Conservation (phyloP, 345 rosid genomes). For the Balakata baccata region DNA sequence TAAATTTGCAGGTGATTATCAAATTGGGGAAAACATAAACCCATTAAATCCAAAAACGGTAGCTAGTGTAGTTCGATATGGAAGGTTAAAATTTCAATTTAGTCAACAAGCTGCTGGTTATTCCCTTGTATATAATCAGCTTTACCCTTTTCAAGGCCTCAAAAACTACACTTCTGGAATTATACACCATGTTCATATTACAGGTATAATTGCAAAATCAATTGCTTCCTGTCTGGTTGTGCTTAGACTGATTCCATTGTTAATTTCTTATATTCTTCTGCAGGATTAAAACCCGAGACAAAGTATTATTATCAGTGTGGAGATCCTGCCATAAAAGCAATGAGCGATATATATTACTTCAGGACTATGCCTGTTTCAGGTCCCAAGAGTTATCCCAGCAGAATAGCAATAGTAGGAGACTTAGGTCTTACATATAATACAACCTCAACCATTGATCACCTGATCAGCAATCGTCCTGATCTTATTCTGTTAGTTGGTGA, state of each 20-base stretch:
- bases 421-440: slow-evolving; percentile 84
- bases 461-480: slow-evolving; percentile 71
- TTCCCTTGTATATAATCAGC: slow-evolving; percentile 26
- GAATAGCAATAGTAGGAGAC: slow-evolving; percentile 73
- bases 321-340: slow-evolving; percentile 55
- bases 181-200: slow-evolving; percentile 29
- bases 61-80: slow-evolving; percentile 25
- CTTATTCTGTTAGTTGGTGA: slow-evolving; percentile 79
- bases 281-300: slow-evolving; percentile 65
- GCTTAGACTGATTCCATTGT: background rate
- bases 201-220: slow-evolving; percentile 9
- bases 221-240: background rate
- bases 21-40: slow-evolving; percentile 20
- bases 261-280: background rate
- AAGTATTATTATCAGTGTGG: slow-evolving; percentile 66
- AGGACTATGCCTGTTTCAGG: slow-evolving; percentile 68
- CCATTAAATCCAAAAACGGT: slow-evolving; percentile 19
- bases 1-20: slow-evolving; percentile 26
- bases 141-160: slow-evolving; percentile 26
- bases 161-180: slow-evolving; percentile 31
- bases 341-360: slow-evolving; percentile 52
- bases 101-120: slow-evolving; percentile 13
- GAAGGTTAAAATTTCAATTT: slow-evolving; percentile 2
- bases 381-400: slow-evolving; percentile 52
- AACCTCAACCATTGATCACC: slow-evolving; percentile 52